Base-by-base conservation (phyloP, 441 rosid species). In the Populus hybrid region DNA sequence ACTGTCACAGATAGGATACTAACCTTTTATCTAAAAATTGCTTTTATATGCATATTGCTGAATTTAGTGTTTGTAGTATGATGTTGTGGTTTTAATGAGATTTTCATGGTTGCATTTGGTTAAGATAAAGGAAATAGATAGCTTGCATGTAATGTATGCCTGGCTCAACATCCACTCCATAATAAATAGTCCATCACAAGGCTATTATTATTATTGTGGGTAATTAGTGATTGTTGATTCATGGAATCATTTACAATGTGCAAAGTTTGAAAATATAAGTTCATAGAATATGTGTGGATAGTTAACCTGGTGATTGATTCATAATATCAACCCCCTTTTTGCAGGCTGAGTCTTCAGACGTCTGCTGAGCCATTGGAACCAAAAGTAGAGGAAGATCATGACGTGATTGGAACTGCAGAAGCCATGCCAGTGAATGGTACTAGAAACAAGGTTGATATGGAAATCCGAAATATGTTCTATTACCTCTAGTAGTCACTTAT, bases 371-470 rank as follows among this genome's bases (percentile, higher is more conserved):
- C 86, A 72, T 76, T 74, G 82, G 78, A 77, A 20, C 79, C 80
- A 71, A 77, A 81, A 73, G 76, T 53, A 73, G 82, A 78, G 2
- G 79, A 68, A 77, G 85, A 74, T 71, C 83, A 84, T 75, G 88
- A 76, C 74, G 74, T 78, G 72, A 72, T 24, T 72, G 84, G 78
- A 65, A 81, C 73, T 73, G 82, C 81, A 38, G 94, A 88, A 82
- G 82, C 87, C 42, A 73, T 80, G 77, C 83, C 83, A 67, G 76
- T 83, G 78, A 84, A 87, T 88, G 78, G 83, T 70, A 79, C 77
- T 83, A 89, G 79, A 86, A 81, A 86, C 83, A 92, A 92, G 97
- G 95, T 96, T 79, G 59, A 67, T 74, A 79, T 79, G 77, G 65
- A 76, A 65, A 26, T 78, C 77, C 64, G 1, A 71, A 67, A 31